Evolutionary conservation across 2,329 filamentous ascomycete genomes (phyloP).

Genomic region (Penicillium sp.): DNA sequence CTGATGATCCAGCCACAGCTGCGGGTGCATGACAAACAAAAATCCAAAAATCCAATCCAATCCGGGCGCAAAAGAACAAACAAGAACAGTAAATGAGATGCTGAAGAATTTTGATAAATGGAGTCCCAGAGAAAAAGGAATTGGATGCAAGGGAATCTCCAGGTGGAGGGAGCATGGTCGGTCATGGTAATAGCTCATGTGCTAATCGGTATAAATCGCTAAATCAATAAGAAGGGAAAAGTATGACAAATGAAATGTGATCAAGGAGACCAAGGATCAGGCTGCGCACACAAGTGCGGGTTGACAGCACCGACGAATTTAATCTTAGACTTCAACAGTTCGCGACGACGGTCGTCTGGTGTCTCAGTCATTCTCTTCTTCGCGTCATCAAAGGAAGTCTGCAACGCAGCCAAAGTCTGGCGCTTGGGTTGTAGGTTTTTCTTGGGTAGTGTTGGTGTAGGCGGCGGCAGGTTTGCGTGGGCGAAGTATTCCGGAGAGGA

Average conservation of each 20-base stretch:
- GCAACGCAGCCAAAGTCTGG: slow-evolving; percentile 24
- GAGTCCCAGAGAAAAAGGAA: background rate
- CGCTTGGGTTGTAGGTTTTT: slow-evolving; percentile 28
- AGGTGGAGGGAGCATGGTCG: background rate
- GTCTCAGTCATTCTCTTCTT: slow-evolving; percentile 35
- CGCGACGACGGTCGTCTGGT: slow-evolving; percentile 37
- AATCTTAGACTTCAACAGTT: slow-evolving; percentile 43
- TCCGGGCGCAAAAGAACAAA: background rate
- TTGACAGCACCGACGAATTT: slow-evolving; percentile 41
- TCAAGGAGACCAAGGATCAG: slow-evolving; percentile 27
- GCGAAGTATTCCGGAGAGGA: background rate
- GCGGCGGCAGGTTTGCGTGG: background rate
- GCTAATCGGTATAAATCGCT: background rate
- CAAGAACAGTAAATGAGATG: background rate
- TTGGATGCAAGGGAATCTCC: background rate
- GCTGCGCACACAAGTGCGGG: slow-evolving; percentile 24
- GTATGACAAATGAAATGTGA: background rate
- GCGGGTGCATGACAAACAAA: background rate
- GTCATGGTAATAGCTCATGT: background rate
- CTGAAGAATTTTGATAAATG: background rate
- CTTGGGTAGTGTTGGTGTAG: slow-evolving; percentile 17
- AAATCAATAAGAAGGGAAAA: background rate
- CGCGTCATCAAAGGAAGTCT: slow-evolving; percentile 28
- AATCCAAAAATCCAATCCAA: background rate
- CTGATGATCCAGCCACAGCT: background rate